phyloP scores from a whole-genome alignment of 108 stramenopile species.

The Hondaea fermentalgiana region DNA sequence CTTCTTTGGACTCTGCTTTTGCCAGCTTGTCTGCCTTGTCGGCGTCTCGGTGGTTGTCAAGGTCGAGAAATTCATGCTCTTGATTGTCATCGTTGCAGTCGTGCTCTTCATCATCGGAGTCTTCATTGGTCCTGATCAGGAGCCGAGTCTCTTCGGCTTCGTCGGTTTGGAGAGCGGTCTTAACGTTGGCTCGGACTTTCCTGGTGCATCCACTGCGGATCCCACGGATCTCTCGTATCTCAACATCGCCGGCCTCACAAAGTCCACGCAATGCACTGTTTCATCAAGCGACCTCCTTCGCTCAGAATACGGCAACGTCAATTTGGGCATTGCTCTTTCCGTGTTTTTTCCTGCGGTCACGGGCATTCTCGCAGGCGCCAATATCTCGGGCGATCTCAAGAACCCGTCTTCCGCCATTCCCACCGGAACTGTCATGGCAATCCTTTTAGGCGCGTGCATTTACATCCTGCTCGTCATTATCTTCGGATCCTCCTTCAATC shows the following conservation, averaged over 20 bases:
- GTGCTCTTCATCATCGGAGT: neutral
- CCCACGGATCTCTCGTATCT: neutral
- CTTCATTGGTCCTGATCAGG: neutral
- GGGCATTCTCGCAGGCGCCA: conserved; percentile 61
- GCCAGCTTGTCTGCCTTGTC: neutral
- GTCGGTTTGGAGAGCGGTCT: neutral
- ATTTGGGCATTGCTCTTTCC: conserved; percentile 33
- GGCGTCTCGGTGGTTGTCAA: neutral
- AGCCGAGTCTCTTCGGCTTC: neutral
- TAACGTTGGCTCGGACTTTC: neutral
- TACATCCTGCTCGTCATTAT: conserved; percentile 51
- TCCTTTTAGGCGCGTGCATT: conserved; percentile 23
- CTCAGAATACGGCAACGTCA: neutral
- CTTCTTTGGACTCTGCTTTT: neutral
- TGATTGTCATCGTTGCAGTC: neutral
- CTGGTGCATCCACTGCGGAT: neutral
- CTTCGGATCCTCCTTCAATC: conserved; percentile 44
- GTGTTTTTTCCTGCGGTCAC: conserved; percentile 65
- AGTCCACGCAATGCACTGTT: neutral
- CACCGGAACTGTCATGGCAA: conserved; percentile 52
- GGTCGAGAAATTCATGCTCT: neutral
- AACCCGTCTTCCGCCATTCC: conserved; percentile 56
- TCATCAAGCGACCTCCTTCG: neutral
- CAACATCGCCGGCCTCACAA: neutral
- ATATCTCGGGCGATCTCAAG: conserved; percentile 47